These are phyloP conservation scores for Fraxinus pennsylvanica DNA, from an alignment of 257 asterid species.

Conservation along the genomic window DNA sequence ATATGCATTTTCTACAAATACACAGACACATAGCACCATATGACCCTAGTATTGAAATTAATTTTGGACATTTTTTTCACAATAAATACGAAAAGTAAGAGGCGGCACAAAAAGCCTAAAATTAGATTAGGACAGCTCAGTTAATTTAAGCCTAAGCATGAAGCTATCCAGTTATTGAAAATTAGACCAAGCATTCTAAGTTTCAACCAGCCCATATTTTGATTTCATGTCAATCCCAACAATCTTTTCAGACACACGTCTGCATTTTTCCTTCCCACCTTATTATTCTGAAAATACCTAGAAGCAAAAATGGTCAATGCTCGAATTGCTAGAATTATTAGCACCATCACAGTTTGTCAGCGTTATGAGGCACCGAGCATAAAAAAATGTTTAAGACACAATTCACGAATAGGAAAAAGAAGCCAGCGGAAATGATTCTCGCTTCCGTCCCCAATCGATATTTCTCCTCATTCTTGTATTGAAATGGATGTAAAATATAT, in stretches of 20 bases:
- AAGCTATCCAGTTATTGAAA: neutral
- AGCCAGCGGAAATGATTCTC: neutral
- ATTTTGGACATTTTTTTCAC: neutral
- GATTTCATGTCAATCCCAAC: too few species aligned
- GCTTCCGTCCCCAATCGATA: too few species aligned
- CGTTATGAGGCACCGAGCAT: slow-evolving; percentile 49
- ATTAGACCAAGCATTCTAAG: too few species aligned
- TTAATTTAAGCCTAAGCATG: slow-evolving; percentile 26
- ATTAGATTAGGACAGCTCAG: slow-evolving; percentile 26
- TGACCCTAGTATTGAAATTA: neutral
- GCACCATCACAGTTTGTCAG: slow-evolving; percentile 37
- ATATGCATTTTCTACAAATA: slow-evolving; percentile 4
- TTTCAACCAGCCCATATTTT: too few species aligned
- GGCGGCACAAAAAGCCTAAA: slow-evolving; percentile 48
- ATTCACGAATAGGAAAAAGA: slow-evolving; percentile 65
- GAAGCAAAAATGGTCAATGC: slow-evolving; percentile 48
- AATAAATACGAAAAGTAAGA: slow-evolving; percentile 39
- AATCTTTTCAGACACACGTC: neutral
- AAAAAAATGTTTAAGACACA: slow-evolving; percentile 55
- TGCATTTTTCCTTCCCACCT: too few species aligned
- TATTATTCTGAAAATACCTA: neutral
- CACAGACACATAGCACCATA: slow-evolving; percentile 8
- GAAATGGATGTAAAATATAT: too few species aligned
- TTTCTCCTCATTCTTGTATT: too few species aligned
- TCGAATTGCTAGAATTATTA: slow-evolving; percentile 49